Percentiles rank a stretch among this genome's conserved stretches.
phyloP scores from a whole-genome alignment of 106 monocot species.

The Phalaenopsis aphrodite region DNA sequence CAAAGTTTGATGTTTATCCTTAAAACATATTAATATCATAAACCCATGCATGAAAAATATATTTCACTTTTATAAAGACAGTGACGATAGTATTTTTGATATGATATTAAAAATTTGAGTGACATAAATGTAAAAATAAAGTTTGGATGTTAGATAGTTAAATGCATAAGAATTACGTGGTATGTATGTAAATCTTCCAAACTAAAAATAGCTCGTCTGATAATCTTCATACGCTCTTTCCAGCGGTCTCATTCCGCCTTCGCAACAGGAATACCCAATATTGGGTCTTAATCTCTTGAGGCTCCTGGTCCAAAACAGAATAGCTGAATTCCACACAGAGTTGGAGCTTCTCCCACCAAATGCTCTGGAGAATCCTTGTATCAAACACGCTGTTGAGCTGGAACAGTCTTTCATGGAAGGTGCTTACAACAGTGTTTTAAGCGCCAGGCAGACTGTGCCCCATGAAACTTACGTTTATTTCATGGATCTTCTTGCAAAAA shows the following conservation, averaged over 20 bases:
- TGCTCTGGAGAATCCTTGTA: slow-evolving; percentile 81
- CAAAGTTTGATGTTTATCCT: too few relatives aligned
- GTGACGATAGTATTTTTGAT: too few relatives aligned
- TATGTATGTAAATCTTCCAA: too few relatives aligned
- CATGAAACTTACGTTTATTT: slow-evolving; percentile 95
- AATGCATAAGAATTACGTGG: too few relatives aligned
- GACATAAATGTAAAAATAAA: too few relatives aligned
- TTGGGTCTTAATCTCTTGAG: slow-evolving; percentile 94
- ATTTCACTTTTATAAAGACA: too few relatives aligned
- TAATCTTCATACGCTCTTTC: background rate
- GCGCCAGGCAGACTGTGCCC: slow-evolving; percentile 77
- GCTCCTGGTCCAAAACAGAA: slow-evolving; percentile 91
- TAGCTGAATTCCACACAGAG: slow-evolving; percentile 96
- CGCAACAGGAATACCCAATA: slow-evolving; percentile 78
- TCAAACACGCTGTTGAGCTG: slow-evolving; percentile 86
- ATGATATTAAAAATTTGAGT: too few relatives aligned
- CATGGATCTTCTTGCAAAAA: slow-evolving; percentile 97
- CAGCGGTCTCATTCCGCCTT: slow-evolving; percentile 66
- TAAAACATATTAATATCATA: too few relatives aligned
- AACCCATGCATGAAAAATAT: too few relatives aligned
- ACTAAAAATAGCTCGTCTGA: background rate
- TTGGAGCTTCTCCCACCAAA: slow-evolving; percentile 67
- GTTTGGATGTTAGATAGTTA: too few relatives aligned
- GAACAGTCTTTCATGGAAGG: slow-evolving; percentile 99
- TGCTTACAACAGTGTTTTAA: slow-evolving; percentile 83